Evolutionary conservation across 371 early-diverging fungal species (phyloP).

Genomic region (Actinomortierella ambigua): DNA sequence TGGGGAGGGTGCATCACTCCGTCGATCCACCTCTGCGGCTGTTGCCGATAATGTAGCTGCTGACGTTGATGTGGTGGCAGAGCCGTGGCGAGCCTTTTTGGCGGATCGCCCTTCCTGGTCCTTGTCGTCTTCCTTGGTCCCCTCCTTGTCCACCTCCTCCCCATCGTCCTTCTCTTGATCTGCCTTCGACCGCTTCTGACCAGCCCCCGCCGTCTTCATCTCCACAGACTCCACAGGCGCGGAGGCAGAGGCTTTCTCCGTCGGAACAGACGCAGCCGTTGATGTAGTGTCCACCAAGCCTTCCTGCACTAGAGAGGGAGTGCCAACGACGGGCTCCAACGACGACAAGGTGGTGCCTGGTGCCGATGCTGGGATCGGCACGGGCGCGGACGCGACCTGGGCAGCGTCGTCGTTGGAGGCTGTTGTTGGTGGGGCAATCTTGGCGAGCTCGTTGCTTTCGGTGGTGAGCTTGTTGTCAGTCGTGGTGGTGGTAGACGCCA

Average conservation of each 20-base stretch:
- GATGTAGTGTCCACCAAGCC: slow-evolving; percentile 25
- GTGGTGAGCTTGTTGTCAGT: slow-evolving; percentile 15
- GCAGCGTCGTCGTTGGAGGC: not conserved
- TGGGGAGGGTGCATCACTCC: slow-evolving; percentile 34
- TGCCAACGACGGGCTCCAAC: slow-evolving; percentile 16
- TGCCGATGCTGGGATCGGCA: not conserved
- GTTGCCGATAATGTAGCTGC: slow-evolving; percentile 19
- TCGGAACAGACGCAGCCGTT: not conserved
- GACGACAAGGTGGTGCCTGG: not conserved
- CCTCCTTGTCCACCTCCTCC: slow-evolving; percentile 4
- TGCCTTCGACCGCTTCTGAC: slow-evolving; percentile 20
- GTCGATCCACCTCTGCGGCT: slow-evolving; percentile 24
- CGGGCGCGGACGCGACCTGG: not conserved
- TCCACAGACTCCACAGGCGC: slow-evolving; percentile 3
- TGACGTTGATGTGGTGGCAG: not conserved
- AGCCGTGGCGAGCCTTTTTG: not conserved
- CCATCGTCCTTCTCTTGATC: slow-evolving; percentile 12
- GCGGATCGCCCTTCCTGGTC: not conserved
- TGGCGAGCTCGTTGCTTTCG: not conserved
- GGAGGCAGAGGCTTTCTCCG: not conserved
- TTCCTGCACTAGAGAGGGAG: slow-evolving; percentile 21
- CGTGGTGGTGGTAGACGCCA: slow-evolving; percentile 5
- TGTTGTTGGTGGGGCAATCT: not conserved
- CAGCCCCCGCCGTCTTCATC: not conserved
- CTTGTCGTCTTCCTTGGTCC: not conserved